Base-by-base conservation (phyloP, 2,329 filamentous ascomycete species). In the Colletotrichum sidae region DNA sequence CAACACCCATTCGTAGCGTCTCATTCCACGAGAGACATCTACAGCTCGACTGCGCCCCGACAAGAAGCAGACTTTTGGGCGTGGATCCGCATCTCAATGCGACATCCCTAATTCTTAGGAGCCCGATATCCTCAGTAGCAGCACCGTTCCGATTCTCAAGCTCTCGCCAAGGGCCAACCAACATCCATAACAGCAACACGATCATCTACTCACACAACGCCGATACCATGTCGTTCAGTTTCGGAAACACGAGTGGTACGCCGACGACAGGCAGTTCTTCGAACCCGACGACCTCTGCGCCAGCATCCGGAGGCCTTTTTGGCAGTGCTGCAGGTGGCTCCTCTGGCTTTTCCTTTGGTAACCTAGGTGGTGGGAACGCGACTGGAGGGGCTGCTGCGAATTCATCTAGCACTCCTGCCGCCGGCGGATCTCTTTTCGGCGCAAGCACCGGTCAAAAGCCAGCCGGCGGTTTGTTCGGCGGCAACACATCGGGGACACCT, bases 261-360 rank as follows among this genome's bases (percentile, higher is more conserved):
- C 66, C 69, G 39, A 53, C 69, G 34, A 63, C 69, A 34, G 60
- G 57, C 54, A 67, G 68, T 49, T 55, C 66, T 44, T 58, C 68
- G 52, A 67, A 59, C 54, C 68, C 55, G 41, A 72, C 76, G 42
- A 76, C 79, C 12, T 75, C 76, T 45, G 74, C 80, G 9, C 74
- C 80, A 17, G 77, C 82, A 53, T 70, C 77, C 6, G 77, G 77
- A 12, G 71, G 74, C 17, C 69, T 84, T 8, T 84, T 85, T 70
- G 81, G 80, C 49, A 47, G 51, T 33, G 62, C 56, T 39, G 67
- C 68, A 61, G 72, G 70, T 38, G 58, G 73, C 45, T 68, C 76
- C 33, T 70, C 80, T 33, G 65, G 69, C 8, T 83, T 85, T 71
- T 78, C 78, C 9, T 86, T 86, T 66, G 78, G 78, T 41, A 71